Conservation (phyloP, 108 stramenopile species). For the Cyclotella sp. region DNA sequence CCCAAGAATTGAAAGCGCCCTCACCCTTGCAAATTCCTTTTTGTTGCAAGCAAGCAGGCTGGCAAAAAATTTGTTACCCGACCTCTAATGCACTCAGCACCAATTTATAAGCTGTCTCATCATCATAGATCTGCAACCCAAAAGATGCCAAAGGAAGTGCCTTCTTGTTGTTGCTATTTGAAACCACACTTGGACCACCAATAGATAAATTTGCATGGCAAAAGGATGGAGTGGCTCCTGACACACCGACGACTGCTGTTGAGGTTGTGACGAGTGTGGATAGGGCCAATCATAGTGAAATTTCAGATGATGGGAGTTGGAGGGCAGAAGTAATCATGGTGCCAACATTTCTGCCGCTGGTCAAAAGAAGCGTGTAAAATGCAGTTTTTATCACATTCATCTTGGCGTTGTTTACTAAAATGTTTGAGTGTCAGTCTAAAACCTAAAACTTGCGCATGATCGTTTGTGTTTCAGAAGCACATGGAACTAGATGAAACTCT, state of each 20-base stretch:
- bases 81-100: slow-evolving; percentile 70
- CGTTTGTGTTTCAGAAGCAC: no score
- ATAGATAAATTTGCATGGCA: slow-evolving; percentile 10
- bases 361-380: neutral
- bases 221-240: slow-evolving; percentile 3
- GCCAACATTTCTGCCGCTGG: neutral
- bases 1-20: neutral
- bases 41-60: slow-evolving; percentile 81
- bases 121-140: slow-evolving; percentile 78
- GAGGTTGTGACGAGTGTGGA: slow-evolving; percentile 35
- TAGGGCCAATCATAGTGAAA: slow-evolving; percentile 40
- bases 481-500: no score
- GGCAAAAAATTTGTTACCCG: slow-evolving; percentile 84
- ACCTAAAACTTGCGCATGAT: neutral
- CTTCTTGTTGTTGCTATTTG: slow-evolving; percentile 52
- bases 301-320: slow-evolving; percentile 29
- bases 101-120: slow-evolving; percentile 75
- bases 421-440: neutral
- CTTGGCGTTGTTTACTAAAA: neutral
- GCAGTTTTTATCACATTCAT: neutral
- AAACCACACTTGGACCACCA: slow-evolving; percentile 13
- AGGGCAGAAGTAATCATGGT: slow-evolving; percentile 14
- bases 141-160: slow-evolving; percentile 75
- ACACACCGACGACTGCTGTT: slow-evolving; percentile 11
- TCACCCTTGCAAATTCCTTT: slow-evolving; percentile 67